Evolutionary conservation across 805 yeast species (phyloP).

Genomic region (Barnettozyma populi): DNA sequence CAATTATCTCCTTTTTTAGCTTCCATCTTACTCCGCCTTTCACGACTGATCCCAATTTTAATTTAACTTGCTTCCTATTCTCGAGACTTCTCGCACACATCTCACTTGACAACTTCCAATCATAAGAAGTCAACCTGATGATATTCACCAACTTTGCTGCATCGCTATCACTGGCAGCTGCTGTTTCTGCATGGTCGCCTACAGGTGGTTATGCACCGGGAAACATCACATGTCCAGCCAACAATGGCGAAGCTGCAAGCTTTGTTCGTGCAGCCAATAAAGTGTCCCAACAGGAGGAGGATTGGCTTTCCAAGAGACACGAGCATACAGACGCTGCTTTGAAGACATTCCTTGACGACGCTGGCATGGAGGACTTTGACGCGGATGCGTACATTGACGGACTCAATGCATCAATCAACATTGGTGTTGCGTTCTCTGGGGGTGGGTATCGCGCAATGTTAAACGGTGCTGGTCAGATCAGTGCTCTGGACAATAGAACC

Average conservation of each 20-base stretch:
- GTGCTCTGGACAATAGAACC: conserved; percentile 74
- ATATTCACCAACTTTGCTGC: not conserved
- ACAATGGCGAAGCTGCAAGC: conserved; percentile 2
- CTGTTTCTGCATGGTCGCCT: conserved; percentile 32
- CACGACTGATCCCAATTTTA: not conserved
- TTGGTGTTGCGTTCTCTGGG: conserved; percentile 67
- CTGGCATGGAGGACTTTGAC: conserved; percentile 41
- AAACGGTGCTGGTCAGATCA: conserved; percentile 73
- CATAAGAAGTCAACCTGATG: not conserved
- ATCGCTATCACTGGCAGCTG: not conserved
- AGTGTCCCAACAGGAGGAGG: conserved; percentile 41
- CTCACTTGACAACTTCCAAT: not conserved
- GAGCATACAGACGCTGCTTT: conserved; percentile 27
- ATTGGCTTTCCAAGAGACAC: conserved; percentile 44
- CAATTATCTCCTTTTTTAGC: not conserved
- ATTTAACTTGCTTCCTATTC: too few relatives aligned
- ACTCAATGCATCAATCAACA: conserved; percentile 35
- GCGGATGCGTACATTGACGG: conserved; percentile 33
- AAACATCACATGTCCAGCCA: conserved; percentile 44
- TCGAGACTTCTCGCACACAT: not conserved
- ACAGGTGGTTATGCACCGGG: conserved; percentile 59
- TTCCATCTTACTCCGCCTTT: not conserved
- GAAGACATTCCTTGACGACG: conserved; percentile 34
- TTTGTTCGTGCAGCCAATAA: conserved; percentile 42
- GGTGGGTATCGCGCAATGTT: conserved; percentile 92